Evolutionary conservation across 768 basidiomycete genomes (phyloP), one percentile per base, ranked within the genome.

Genomic region (Rhizopogon rudus): DNA sequence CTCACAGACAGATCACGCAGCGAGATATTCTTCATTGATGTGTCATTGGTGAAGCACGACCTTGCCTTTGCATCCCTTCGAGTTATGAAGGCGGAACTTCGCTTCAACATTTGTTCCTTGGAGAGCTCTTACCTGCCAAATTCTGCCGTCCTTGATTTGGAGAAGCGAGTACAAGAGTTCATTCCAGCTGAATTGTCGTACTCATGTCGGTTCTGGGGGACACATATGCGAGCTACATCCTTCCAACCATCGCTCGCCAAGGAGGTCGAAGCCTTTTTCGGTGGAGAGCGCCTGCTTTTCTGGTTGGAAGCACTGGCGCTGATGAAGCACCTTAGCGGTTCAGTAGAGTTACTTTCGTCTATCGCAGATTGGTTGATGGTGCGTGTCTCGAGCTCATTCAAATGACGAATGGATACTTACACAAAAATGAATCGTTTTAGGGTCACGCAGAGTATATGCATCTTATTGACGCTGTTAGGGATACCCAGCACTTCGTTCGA

Each of bases 41-140:
- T 52, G 25, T 51, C 50, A 10, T 17, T 6, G 8, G 10, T 17
- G 9, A 60, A 70, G 17, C 37, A 29, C 6, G 43, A 54, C 10
- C 60, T 73, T 2, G 60, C 64, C 3, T 40, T 51, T 6, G 35
- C 52, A n/a, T 28, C 40, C 14, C 28, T 73, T 37, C 46, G 55
- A 22, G 46, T 67, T 22, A 68, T 73, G 69, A 54, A 62, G 13
- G 40, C 41, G 14, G 59, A 53, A 5, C 65, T 73, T 17, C 55
- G 57, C 29, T 73, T 73, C 60, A 71, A 72, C 51, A 71, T 72
- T 13, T 73, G 71, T 44, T 25, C 54, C 20, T 29, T 72, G 9
- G 57, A 69, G 17, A 63, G 65, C 7, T 73, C 72, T 5, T 61
- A 68, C 49, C 7, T 55, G 1, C 44, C n/a, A 13, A 70, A 71